These are phyloP conservation scores for Tetradesmus obliquus DNA, from an alignment of 139 green algal genomes.

Conservation along the genomic window DNA sequence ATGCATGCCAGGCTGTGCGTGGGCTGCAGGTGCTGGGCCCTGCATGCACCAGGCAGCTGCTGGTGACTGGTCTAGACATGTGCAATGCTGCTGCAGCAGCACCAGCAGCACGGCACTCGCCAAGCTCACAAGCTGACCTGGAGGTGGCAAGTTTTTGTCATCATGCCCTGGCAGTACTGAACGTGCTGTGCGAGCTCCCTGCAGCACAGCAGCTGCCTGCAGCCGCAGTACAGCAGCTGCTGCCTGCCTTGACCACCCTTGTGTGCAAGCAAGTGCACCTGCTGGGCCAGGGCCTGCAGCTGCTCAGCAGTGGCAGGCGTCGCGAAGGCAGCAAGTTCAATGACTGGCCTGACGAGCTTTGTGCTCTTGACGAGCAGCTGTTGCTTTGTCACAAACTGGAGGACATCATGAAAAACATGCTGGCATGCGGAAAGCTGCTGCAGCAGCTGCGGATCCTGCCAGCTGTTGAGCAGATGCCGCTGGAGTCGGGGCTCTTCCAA, in stretches of 20 bases:
- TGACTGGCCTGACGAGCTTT: too few species aligned
- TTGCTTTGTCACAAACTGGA: too few species aligned
- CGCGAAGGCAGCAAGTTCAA: too few species aligned
- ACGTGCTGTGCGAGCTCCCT: not conserved
- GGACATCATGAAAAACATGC: not conserved
- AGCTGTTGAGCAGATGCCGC: not conserved
- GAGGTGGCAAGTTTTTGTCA: not conserved
- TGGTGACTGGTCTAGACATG: not conserved
- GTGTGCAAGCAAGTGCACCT: not conserved
- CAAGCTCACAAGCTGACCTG: too few species aligned
- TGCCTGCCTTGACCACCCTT: not conserved
- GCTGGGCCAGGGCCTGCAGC: not conserved
- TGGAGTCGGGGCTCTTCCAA: not conserved
- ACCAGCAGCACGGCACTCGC: not conserved
- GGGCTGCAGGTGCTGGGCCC: not conserved
- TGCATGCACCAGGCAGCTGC: not conserved
- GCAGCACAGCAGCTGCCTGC: not conserved
- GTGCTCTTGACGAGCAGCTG: too few species aligned
- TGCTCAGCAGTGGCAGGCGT: too few species aligned
- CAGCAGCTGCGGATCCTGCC: not conserved
- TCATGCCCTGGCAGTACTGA: not conserved
- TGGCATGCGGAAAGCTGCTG: not conserved
- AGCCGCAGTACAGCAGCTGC: not conserved
- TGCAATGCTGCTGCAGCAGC: not conserved
- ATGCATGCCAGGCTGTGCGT: not conserved